A percentile compares a stretch with the other conserved stretches of the same genome.
Evolutionary conservation across 2,329 filamentous ascomycete species (phyloP).

Genomic region (Nemania diffusa): DNA sequence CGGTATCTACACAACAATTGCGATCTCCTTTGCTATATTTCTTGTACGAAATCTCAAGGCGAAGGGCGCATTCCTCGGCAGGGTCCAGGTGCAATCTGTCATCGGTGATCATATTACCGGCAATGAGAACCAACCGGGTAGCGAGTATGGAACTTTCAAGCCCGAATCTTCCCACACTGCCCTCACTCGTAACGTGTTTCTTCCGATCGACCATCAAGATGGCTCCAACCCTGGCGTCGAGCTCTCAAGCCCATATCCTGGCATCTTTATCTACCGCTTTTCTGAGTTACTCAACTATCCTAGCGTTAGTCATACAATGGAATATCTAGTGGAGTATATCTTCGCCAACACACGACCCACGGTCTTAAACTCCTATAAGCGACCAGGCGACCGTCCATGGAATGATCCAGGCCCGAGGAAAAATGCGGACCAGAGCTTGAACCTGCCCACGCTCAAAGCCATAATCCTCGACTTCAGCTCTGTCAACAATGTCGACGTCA

Average conservation of each 20-base stretch:
- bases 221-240: conserved; percentile 88
- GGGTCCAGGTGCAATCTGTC: conserved; percentile 84
- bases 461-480: conserved; percentile 93
- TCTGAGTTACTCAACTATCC: conserved; percentile 96
- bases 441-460: conserved; percentile 80
- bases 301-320: conserved; percentile 89
- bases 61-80: conserved; percentile 84
- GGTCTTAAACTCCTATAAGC: conserved; percentile 71
- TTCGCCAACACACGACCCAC: conserved; percentile 80
- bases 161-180: conserved; percentile 50
- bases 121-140: conserved; percentile 61
- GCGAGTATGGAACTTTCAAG: conserved; percentile 67
- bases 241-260: conserved; percentile 85
- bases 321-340: conserved; percentile 77
- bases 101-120: conserved; percentile 79
- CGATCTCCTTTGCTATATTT: conserved; percentile 78
- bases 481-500: conserved; percentile 94
- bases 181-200: conserved; percentile 77
- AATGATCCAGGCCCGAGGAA: conserved; percentile 84
- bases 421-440: conserved; percentile 57
- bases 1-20: conserved; percentile 89
- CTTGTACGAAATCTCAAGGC: conserved; percentile 87
- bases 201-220: conserved; percentile 87
- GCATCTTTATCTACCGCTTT: conserved; percentile 95
- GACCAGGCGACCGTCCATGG: conserved; percentile 86